These are phyloP conservation scores for Sphaerostilbella broomeana DNA, from an alignment of 2,329 filamentous ascomycete species.

Conservation along the genomic window DNA sequence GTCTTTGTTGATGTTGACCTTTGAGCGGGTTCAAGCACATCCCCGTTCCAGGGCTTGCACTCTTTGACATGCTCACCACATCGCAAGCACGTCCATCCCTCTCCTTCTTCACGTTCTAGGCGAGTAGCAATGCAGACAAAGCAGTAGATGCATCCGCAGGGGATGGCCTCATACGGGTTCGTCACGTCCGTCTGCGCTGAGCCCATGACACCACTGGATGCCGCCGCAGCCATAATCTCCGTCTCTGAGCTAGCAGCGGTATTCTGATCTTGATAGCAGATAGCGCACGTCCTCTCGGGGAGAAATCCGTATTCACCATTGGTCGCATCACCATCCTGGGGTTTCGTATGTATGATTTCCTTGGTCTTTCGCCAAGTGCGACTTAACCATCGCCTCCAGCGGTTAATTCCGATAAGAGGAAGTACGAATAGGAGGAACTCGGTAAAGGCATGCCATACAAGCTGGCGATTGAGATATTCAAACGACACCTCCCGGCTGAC, in stretches of 20 bases:
- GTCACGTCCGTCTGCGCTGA: slow-evolving; percentile 90
- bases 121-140: slow-evolving; percentile 90
- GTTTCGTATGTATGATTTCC: slow-evolving; percentile 49
- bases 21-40: slow-evolving; percentile 61
- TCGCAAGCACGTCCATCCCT: slow-evolving; percentile 85
- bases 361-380: slow-evolving; percentile 80
- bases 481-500: slow-evolving; percentile 90
- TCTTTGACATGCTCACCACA: slow-evolving; percentile 79
- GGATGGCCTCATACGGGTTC: slow-evolving; percentile 87
- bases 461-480: slow-evolving; percentile 93
- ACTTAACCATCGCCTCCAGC: slow-evolving; percentile 86
- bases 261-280: slow-evolving; percentile 94
- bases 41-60: slow-evolving; percentile 86
- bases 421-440: slow-evolving; percentile 96
- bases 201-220: slow-evolving; percentile 72
- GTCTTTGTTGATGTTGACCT: slow-evolving; percentile 41
- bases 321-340: slow-evolving; percentile 43
- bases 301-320: slow-evolving; percentile 76
- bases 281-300: slow-evolving; percentile 89
- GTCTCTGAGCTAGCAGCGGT: slow-evolving; percentile 62
- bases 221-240: slow-evolving; percentile 65
- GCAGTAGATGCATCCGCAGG: slow-evolving; percentile 90
- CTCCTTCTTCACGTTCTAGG: slow-evolving; percentile 86
- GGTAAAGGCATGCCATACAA: slow-evolving; percentile 99
- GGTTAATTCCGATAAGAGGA: slow-evolving; percentile 89